These are phyloP conservation scores for Candida morakotiae DNA, from an alignment of 805 yeast species.

Conservation along the genomic window DNA sequence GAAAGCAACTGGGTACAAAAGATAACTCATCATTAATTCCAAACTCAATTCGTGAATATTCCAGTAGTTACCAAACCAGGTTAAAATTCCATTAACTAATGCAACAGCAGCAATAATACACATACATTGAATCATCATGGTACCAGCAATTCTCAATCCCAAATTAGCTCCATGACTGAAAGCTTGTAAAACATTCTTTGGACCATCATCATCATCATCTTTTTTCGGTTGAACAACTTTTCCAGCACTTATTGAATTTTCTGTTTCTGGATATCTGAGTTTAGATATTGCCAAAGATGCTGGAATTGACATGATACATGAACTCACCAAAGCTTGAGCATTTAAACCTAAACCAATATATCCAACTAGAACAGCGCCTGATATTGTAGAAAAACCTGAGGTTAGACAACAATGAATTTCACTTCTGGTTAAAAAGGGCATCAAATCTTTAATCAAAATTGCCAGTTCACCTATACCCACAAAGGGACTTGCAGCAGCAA, in stretches of 20 bases:
- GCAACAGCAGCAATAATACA: conserved; percentile 61
- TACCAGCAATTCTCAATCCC: conserved; percentile 53
- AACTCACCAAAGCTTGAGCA: conserved; percentile 59
- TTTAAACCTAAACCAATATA: conserved; percentile 61
- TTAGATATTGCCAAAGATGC: conserved; percentile 59
- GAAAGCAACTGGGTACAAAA: conserved; percentile 58
- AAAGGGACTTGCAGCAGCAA: conserved; percentile 65
- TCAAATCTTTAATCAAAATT: conserved; percentile 53
- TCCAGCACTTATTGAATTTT: conserved; percentile 49
- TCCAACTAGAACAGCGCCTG: conserved; percentile 61
- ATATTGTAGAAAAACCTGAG: conserved; percentile 61
- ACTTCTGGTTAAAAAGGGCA: conserved; percentile 56
- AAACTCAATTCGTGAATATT: conserved; percentile 48
- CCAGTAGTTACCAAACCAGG: conserved; percentile 64
- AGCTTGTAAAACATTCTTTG: conserved; percentile 55
- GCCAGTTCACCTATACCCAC: conserved; percentile 67
- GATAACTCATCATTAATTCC: conserved; percentile 53
- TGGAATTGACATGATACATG: conserved; percentile 68
- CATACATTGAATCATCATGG: conserved; percentile 54
- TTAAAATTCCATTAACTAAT: conserved; percentile 49
- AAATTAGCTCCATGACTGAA: conserved; percentile 55
- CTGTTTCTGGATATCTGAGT: conserved; percentile 56
- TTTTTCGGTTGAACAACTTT: conserved; percentile 32
- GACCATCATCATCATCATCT: conserved; percentile 21
- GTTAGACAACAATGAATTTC: conserved; percentile 61